Evolutionary conservation across 2,329 filamentous ascomycete genomes (phyloP).

Genomic region (Fusarium kyushuense): DNA sequence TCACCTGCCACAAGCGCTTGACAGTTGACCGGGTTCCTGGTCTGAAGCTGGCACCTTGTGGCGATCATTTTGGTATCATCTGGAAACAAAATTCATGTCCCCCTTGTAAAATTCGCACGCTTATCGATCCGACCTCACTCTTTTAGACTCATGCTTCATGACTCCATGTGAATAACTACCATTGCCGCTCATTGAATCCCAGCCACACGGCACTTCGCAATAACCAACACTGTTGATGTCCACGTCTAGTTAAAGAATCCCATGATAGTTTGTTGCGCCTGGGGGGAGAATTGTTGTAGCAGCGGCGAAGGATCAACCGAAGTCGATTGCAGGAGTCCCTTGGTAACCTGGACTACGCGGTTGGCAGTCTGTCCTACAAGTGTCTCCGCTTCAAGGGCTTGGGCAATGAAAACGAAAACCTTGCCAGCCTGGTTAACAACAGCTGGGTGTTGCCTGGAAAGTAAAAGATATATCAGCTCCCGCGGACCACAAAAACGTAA

Average conservation of each 20-base stretch:
- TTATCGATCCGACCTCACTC: constrained; percentile 29
- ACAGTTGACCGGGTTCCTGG: constrained; percentile 23
- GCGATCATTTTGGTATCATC: constrained; percentile 43
- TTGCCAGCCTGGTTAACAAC: constrained; percentile 82
- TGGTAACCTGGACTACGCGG: constrained; percentile 81
- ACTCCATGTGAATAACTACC: constrained; percentile 30
- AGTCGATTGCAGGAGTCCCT: constrained; percentile 79
- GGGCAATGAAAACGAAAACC: constrained; percentile 85
- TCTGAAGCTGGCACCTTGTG: constrained; percentile 27
- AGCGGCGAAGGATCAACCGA: constrained; percentile 81
- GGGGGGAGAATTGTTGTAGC: constrained; percentile 78
- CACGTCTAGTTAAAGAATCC: constrained; percentile 76
- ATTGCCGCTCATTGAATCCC: constrained; percentile 2
- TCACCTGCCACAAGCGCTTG: constrained; percentile 19
- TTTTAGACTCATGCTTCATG: constrained; percentile 19
- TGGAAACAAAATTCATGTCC: constrained; percentile 39
- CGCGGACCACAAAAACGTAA: neutral
- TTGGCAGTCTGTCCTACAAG: constrained; percentile 85
- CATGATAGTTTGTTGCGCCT: constrained; percentile 84
- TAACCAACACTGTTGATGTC: constrained; percentile 12
- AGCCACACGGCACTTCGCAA: constrained; percentile 9
- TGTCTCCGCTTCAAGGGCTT: constrained; percentile 91
- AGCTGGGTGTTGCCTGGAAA: constrained; percentile 81
- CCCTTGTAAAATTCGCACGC: constrained; percentile 40
- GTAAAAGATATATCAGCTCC: constrained; percentile 45